Evolutionary conservation across 257 asterid genomes (phyloP).

Genomic region (Solanum tacnaense): DNA sequence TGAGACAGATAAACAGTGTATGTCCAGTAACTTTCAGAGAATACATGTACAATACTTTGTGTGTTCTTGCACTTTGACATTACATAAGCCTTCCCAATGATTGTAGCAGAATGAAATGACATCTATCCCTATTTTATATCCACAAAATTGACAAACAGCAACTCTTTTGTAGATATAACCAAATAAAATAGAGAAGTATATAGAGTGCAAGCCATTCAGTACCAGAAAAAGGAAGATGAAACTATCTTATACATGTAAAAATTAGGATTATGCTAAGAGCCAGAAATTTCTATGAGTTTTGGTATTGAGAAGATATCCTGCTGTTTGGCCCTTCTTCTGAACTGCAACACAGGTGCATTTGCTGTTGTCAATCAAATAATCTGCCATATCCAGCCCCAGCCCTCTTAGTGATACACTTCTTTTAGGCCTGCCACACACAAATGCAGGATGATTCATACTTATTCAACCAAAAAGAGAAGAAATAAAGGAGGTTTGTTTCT

Average conservation of each 20-base stretch:
- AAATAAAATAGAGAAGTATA: neutral
- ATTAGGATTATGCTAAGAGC: slow-evolving; percentile 47
- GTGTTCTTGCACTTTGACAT: neutral
- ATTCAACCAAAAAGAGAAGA: neutral
- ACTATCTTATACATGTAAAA: neutral
- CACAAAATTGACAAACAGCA: neutral
- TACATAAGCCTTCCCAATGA: neutral
- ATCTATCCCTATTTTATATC: neutral
- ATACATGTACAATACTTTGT: neutral
- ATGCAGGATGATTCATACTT: neutral
- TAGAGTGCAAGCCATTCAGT: neutral
- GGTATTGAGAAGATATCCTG: slow-evolving; percentile 67
- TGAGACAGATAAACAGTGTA: neutral
- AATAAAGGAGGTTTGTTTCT: neutral
- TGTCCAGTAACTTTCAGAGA: neutral
- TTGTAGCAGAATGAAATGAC: neutral
- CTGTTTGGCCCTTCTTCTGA: slow-evolving; percentile 61
- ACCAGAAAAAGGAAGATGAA: neutral
- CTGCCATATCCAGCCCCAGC: slow-evolving; percentile 55
- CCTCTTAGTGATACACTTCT: slow-evolving; percentile 46
- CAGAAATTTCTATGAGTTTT: slow-evolving; percentile 66
- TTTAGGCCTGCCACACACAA: slow-evolving; percentile 21
- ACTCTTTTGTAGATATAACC: neutral
- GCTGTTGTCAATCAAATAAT: slow-evolving; percentile 58
- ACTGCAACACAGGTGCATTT: slow-evolving; percentile 73